A percentile compares a stretch with the other conserved stretches of the same genome.
phyloP scores from a whole-genome alignment of 768 basidiomycete species.

The Rhizopogon vulgaris region DNA sequence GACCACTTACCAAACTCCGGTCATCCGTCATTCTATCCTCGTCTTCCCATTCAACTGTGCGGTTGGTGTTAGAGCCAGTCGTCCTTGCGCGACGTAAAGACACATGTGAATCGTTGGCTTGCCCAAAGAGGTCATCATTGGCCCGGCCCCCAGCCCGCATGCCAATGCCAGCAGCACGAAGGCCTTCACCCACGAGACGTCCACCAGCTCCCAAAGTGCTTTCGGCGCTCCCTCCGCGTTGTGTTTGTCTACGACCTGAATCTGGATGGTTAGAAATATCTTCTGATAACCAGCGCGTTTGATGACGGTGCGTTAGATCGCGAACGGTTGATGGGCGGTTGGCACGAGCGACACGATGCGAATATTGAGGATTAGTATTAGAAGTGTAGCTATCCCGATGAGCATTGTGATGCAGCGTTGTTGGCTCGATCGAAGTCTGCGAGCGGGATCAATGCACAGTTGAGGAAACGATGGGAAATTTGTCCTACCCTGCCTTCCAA shows the following conservation, averaged over 20 bases:
- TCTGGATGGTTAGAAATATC: slow-evolving; percentile 30
- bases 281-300: slow-evolving; percentile 49
- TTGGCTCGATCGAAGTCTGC: slow-evolving; percentile 31
- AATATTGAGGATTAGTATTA: slow-evolving; percentile 19
- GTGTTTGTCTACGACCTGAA: slow-evolving; percentile 46
- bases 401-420: slow-evolving; percentile 30
- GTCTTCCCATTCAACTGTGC: slow-evolving; percentile 20
- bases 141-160: slow-evolving; percentile 27
- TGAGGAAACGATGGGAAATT: not conserved
- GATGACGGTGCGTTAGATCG: slow-evolving; percentile 42
- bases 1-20: slow-evolving; percentile 19
- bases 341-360: slow-evolving; percentile 25
- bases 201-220: slow-evolving; percentile 46
- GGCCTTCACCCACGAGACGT: slow-evolving; percentile 57
- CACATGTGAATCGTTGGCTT: slow-evolving; percentile 12
- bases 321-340: slow-evolving; percentile 42
- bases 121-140: too few relatives aligned
- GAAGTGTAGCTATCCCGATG: slow-evolving; percentile 17
- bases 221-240: slow-evolving; percentile 67
- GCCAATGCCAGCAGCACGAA: slow-evolving; percentile 66
- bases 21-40: slow-evolving; percentile 15
- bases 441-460: slow-evolving; percentile 1
- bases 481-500: slow-evolving; percentile 38
- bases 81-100: slow-evolving; percentile 11
- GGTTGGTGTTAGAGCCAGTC: slow-evolving; percentile 3